phyloP scores from a whole-genome alignment of 176 grass and related monocot genomes.

The Bothriochloa decipiens region DNA sequence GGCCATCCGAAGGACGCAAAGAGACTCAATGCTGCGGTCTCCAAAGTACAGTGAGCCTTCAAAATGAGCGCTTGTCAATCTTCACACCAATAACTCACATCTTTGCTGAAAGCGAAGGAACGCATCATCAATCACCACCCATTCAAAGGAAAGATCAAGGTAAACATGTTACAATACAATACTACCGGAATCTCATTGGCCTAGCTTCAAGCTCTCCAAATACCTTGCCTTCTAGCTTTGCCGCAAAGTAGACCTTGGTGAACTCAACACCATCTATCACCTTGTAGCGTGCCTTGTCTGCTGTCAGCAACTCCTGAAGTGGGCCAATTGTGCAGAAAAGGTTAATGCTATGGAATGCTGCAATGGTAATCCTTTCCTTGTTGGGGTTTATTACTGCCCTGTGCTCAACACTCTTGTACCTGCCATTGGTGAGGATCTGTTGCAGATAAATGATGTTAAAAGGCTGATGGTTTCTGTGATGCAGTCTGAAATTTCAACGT shows the following conservation, averaged over 20 bases:
- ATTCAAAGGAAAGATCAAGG: not conserved
- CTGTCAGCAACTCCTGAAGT: conserved; percentile 42
- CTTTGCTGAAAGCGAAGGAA: not conserved
- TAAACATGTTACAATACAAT: not conserved
- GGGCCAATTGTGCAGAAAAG: conserved; percentile 54
- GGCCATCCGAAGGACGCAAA: not conserved
- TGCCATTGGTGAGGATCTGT: conserved; percentile 57
- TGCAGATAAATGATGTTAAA: not conserved
- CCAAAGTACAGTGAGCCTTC: not conserved
- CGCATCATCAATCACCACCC: not conserved
- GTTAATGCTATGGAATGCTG: conserved; percentile 44
- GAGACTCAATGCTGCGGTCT: not conserved
- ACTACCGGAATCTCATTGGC: conserved; percentile 10
- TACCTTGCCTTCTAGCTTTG: conserved; percentile 56
- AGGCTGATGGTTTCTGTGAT: not conserved
- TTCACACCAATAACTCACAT: not conserved
- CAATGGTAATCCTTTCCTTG: conserved; percentile 53
- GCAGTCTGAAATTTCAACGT: not conserved
- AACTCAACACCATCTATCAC: conserved; percentile 37
- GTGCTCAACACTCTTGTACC: conserved; percentile 61
- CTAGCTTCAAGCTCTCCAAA: conserved; percentile 57
- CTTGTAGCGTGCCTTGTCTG: conserved; percentile 40
- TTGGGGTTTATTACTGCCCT: conserved; percentile 48
- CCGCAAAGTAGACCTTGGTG: conserved; percentile 52
- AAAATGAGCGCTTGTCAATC: not conserved